A percentile compares a stretch with the other conserved stretches of the same genome.
These are phyloP conservation scores for Aspergillus terreus DNA, from an alignment of 2,329 filamentous ascomycete species.

Conservation along the genomic window DNA sequence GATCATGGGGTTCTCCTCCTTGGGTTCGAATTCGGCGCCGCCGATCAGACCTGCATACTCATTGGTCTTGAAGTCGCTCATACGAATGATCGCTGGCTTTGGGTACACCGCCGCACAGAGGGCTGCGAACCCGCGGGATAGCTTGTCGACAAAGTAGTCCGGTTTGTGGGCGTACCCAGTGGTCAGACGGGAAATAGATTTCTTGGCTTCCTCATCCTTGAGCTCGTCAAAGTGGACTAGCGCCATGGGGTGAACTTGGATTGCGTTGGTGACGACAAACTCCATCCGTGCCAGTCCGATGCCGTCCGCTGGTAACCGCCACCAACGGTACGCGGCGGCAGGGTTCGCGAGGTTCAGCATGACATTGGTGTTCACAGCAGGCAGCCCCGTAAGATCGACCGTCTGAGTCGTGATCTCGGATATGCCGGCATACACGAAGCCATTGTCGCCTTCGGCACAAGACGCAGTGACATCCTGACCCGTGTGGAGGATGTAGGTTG, in stretches of 20 bases:
- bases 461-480: constrained; percentile 38
- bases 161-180: constrained; percentile 31
- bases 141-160: constrained; percentile 39
- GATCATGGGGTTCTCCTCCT: constrained; percentile 42
- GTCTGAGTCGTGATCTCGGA: constrained; percentile 18
- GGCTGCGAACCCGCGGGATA: constrained; percentile 34
- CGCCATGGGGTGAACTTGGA: constrained; percentile 38
- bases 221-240: constrained; percentile 33
- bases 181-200: constrained; percentile 27
- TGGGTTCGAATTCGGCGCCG: constrained; percentile 37
- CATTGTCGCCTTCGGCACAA: constrained; percentile 36
- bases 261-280: constrained; percentile 37
- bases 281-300: constrained; percentile 42
- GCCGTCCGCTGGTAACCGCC: constrained; percentile 37
- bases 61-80: constrained; percentile 43
- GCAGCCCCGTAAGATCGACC: not conserved
- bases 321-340: constrained; percentile 38
- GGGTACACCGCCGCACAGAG: constrained; percentile 39
- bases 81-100: constrained; percentile 36
- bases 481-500: constrained; percentile 35
- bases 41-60: constrained; percentile 41
- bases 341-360: constrained; percentile 41
- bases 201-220: constrained; percentile 21
- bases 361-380: constrained; percentile 25
- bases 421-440: constrained; percentile 37